A percentile compares a stretch with the other conserved stretches of the same genome.
Evolutionary conservation across 2,329 filamentous ascomycete genomes (phyloP).

Genomic region (Arthrobotrys megalospora): DNA sequence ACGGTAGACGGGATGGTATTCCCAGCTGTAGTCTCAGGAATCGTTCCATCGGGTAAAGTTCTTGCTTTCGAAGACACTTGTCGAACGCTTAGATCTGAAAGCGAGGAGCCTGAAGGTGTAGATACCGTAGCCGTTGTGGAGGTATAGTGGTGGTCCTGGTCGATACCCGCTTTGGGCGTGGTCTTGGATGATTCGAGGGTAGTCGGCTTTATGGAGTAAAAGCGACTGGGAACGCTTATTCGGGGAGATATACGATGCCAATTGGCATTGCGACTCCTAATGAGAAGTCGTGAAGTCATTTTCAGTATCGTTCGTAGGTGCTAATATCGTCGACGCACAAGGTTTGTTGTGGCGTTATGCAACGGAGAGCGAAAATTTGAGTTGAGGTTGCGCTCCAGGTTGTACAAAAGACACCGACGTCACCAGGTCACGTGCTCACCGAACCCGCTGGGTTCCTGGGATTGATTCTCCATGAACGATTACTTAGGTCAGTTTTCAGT

Average conservation of each 20-base stretch:
- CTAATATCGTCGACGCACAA: too few relatives aligned
- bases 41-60: conserved; percentile 71
- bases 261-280: conserved; percentile 14
- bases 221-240: conserved; percentile 1
- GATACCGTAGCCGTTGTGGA: conserved; percentile 68
- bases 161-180: conserved; percentile 66
- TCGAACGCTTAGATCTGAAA: conserved; percentile 68
- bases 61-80: conserved; percentile 69
- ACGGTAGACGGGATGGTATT: conserved; percentile 60
- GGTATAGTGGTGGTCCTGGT: conserved; percentile 72
- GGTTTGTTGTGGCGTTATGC: not conserved
- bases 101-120: conserved; percentile 65
- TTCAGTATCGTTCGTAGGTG: not conserved
- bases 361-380: conserved; percentile 24
- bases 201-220: conserved; percentile 53
- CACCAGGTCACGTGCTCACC: conserved; percentile 18
- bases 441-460: too few relatives aligned
- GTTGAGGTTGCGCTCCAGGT: conserved; percentile 16
- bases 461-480: too few relatives aligned
- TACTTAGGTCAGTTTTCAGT: too few relatives aligned
- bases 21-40: conserved; percentile 66
- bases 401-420: conserved; percentile 10
- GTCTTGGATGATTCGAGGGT: conserved; percentile 54
- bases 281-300: conserved; percentile 35
- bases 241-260: conserved; percentile 5